Percentiles rank a stretch among this genome's conserved stretches.
Evolutionary conservation across 345 rosid species (phyloP).

Genomic region (Hibiscus mutabilis): DNA sequence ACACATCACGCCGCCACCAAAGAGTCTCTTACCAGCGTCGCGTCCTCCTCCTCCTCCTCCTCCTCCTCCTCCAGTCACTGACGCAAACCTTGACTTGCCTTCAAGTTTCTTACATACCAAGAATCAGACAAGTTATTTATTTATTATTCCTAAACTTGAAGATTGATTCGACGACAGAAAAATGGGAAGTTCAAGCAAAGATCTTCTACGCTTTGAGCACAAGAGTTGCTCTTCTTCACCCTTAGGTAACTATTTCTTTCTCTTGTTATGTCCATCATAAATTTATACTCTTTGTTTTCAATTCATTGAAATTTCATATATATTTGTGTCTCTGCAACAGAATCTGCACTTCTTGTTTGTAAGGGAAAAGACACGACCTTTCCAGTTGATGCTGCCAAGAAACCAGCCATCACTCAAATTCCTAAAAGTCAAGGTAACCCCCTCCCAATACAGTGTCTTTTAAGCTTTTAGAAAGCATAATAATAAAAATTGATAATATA

Average conservation of each 20-base stretch:
- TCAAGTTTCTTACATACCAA: no score
- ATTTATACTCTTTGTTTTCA: neutral
- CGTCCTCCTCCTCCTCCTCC: no score
- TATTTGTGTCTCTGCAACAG: slow-evolving; percentile 24
- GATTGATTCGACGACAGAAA: neutral
- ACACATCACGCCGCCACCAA: no score
- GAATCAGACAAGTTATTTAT: no score
- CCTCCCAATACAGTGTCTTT: neutral
- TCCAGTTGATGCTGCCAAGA: slow-evolving; percentile 14
- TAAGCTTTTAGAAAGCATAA: neutral
- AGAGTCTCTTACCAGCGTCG: no score
- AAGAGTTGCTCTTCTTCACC: slow-evolving; percentile 21
- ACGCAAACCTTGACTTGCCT: no score
- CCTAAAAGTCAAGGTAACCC: slow-evolving; percentile 54
- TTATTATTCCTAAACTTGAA: no score
- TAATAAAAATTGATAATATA: no score
- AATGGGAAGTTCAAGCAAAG: slow-evolving; percentile 37
- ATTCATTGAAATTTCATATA: neutral
- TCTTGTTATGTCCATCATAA: neutral
- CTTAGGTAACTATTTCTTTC: slow-evolving; percentile 18
- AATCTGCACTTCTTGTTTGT: slow-evolving; percentile 38
- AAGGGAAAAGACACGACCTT: slow-evolving; percentile 16
- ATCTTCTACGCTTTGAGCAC: slow-evolving; percentile 38
- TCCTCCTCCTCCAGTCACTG: no score
- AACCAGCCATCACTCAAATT: slow-evolving; percentile 34